Percentiles rank a stretch among this genome's conserved stretches.
Conservation (phyloP, 768 basidiomycete species). For the Dendrothele bispora region DNA sequence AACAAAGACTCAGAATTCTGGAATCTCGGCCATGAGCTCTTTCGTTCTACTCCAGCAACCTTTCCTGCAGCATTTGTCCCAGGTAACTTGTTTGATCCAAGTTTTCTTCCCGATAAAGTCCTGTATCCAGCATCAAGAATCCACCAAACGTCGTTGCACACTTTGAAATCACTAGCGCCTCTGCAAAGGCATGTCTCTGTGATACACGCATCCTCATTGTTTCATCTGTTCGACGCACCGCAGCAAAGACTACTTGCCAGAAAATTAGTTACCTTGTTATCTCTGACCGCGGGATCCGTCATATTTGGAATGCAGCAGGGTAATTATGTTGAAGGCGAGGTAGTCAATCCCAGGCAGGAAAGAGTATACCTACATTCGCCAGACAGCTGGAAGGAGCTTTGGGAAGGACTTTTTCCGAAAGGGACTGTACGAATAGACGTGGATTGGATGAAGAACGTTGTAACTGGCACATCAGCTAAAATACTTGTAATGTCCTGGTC, state of each 20-base stretch:
- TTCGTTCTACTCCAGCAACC: conserved; percentile 33
- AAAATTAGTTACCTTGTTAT: conserved; percentile 28
- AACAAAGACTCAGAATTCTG: conserved; percentile 35
- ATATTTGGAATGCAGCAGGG: conserved; percentile 32
- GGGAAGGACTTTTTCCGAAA: too few relatives aligned
- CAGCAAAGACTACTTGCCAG: conserved; percentile 32
- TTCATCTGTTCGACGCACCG: conserved; percentile 40
- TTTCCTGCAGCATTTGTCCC: conserved; percentile 43
- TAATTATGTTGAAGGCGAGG: conserved; percentile 13
- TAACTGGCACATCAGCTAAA: too few relatives aligned
- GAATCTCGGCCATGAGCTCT: conserved; percentile 47
- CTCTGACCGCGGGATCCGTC: conserved; percentile 30
- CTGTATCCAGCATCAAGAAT: conserved; percentile 11
- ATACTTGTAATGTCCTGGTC: too few relatives aligned
- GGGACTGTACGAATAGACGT: too few relatives aligned
- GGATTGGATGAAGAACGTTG: too few relatives aligned
- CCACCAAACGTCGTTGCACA: conserved; percentile 18
- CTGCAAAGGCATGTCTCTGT: conserved; percentile 37
- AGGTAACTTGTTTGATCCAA: conserved; percentile 40
- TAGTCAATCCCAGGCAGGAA: not conserved
- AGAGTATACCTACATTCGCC: conserved; percentile 16
- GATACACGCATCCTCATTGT: conserved; percentile 41
- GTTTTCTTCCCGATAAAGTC: conserved; percentile 26
- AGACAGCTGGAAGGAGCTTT: conserved; percentile 19
- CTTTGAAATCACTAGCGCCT: conserved; percentile 34